phyloP scores from a whole-genome alignment of 306 rosid species.

The Cucurbita argyrosperma region DNA sequence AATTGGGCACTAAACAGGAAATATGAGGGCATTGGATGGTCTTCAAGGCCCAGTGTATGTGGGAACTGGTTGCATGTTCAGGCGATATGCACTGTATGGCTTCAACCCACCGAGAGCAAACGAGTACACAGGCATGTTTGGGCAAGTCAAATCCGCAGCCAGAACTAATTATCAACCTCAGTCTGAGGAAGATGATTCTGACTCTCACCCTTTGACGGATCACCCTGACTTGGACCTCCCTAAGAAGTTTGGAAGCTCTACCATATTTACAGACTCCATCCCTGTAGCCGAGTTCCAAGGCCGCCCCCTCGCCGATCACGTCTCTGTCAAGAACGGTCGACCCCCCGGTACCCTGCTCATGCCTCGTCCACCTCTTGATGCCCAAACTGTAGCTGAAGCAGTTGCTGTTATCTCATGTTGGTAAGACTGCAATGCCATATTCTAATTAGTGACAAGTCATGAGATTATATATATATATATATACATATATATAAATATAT shows the following conservation, averaged over 20 bases:
- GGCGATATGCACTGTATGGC: slow-evolving; percentile 73
- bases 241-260: slow-evolving; percentile 56
- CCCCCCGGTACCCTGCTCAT: slow-evolving; percentile 55
- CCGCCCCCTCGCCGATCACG: slow-evolving; percentile 72
- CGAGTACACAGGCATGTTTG: slow-evolving; percentile 59
- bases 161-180: slow-evolving; percentile 8
- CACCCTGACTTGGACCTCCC: slow-evolving; percentile 49
- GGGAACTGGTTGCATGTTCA: slow-evolving; percentile 82
- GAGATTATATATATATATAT: too few species aligned
- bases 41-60: slow-evolving; percentile 85
- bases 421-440: slow-evolving; percentile 12
- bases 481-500: too few species aligned
- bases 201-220: slow-evolving; percentile 34
- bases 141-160: slow-evolving; percentile 36
- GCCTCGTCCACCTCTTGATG: slow-evolving; percentile 69
- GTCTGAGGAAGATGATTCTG: slow-evolving; percentile 28
- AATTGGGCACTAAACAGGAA: slow-evolving; percentile 21
- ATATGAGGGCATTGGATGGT: slow-evolving; percentile 84
- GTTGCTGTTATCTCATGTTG: slow-evolving; percentile 83
- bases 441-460: background rate
- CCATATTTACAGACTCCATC: slow-evolving; percentile 48
- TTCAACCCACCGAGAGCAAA: slow-evolving; percentile 73
- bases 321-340: slow-evolving; percentile 58
- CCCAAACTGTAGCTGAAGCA: slow-evolving; percentile 75
- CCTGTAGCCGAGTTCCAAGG: slow-evolving; percentile 61